phyloP scores from a whole-genome alignment of 2,329 filamentous ascomycete genomes.

The Colletotrichum chlorophyti region DNA sequence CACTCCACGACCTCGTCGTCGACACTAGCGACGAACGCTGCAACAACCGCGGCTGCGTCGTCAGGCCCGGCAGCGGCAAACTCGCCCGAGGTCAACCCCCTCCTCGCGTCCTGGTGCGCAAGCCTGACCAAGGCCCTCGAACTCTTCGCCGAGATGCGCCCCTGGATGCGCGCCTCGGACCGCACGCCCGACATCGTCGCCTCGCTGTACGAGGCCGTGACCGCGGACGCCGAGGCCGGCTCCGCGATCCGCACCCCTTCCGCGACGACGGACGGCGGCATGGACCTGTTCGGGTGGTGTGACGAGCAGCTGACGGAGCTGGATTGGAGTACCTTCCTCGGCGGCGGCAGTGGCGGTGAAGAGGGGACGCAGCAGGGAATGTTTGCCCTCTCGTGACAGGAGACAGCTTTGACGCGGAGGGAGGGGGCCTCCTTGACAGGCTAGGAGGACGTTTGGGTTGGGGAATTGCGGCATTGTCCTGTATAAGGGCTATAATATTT shows the following conservation, averaged over 20 bases:
- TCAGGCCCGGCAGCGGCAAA: background rate
- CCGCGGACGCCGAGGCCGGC: conserved; percentile 28
- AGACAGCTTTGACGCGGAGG: background rate
- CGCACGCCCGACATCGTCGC: conserved; percentile 35
- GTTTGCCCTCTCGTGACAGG: background rate
- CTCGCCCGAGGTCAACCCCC: background rate
- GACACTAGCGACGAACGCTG: too few relatives aligned
- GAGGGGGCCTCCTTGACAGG: too few relatives aligned
- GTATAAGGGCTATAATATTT: too few relatives aligned
- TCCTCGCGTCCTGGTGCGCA: conserved; percentile 30
- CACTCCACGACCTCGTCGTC: background rate
- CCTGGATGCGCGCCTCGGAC: conserved; percentile 36
- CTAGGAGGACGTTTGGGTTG: too few relatives aligned
- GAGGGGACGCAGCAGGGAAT: background rate
- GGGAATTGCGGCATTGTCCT: too few relatives aligned
- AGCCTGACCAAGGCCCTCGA: conserved; percentile 34
- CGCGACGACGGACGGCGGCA: conserved; percentile 32
- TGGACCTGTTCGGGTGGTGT: conserved; percentile 36
- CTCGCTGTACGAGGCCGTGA: conserved; percentile 36
- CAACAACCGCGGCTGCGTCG: background rate
- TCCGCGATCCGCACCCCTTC: conserved; percentile 32
- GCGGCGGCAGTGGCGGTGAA: background rate
- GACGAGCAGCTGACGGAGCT: conserved; percentile 37
- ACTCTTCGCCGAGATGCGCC: conserved; percentile 36
- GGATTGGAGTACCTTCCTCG: conserved; percentile 35